Conservation (phyloP, 257 asterid genomes). For the Henckelia pumila region DNA sequence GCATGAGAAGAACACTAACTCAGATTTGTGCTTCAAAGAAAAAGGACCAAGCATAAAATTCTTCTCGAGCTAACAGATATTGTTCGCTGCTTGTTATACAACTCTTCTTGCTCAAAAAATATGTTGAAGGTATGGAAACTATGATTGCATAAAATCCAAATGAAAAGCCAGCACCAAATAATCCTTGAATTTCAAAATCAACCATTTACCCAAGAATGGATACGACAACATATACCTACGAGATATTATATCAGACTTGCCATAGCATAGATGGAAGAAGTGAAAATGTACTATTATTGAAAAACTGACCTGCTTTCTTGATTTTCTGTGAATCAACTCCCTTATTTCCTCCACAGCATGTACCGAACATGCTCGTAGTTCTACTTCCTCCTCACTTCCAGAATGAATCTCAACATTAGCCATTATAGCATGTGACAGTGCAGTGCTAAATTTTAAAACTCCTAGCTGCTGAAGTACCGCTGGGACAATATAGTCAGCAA, state of each 20-base stretch:
- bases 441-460: conserved; percentile 68
- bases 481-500: conserved; percentile 96
- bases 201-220: neutral
- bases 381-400: conserved; percentile 97
- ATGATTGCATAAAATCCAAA: neutral
- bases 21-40: conserved; percentile 15
- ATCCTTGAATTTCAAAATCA: conserved; percentile 1
- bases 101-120: conserved; percentile 8
- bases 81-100: neutral
- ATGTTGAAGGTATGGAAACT: conserved; percentile 1
- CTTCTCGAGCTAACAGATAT: neutral
- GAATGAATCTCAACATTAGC: conserved; percentile 56
- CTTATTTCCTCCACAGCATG: conserved; percentile 91
- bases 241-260: conserved; percentile 6
- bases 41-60: conserved; percentile 5
- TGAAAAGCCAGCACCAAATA: neutral
- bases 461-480: conserved; percentile 93
- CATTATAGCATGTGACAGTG: conserved; percentile 30
- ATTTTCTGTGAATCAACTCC: conserved; percentile 52
- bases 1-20: conserved; percentile 28
- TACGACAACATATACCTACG: conserved; percentile 1
- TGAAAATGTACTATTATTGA: conserved; percentile 6
- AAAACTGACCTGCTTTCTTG: conserved; percentile 71
- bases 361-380: conserved; percentile 85
- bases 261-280: neutral